Percentiles rank a stretch among this genome's conserved stretches.
Evolutionary conservation across 768 basidiomycete genomes (phyloP).

Genomic region (Xerocomellus amylosporus): DNA sequence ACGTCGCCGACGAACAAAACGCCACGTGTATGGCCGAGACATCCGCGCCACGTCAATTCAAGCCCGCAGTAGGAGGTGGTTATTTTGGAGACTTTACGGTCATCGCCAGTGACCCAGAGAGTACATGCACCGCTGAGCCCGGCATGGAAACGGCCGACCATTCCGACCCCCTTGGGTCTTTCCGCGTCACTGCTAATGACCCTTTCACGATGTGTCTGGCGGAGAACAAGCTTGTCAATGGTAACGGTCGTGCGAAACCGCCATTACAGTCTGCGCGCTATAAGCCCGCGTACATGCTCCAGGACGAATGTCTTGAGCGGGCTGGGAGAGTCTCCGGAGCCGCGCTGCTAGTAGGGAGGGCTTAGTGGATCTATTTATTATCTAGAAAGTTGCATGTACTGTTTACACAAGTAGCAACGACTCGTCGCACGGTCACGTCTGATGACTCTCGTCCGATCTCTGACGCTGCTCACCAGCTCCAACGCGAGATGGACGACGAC

Average conservation of each 20-base stretch:
- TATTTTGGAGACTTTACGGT: slow-evolving; percentile 10
- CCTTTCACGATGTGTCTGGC: slow-evolving; percentile 18
- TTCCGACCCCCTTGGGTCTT: slow-evolving; percentile 2
- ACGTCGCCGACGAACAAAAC: slow-evolving; percentile 21
- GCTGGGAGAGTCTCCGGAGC: slow-evolving; percentile 51
- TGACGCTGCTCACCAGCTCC: slow-evolving; percentile 21
- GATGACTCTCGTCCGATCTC: slow-evolving; percentile 19
- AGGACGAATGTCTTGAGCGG: slow-evolving; percentile 71
- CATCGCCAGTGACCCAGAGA: slow-evolving; percentile 19
- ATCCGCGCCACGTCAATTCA: neutral
- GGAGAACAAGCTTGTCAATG: slow-evolving; percentile 9
- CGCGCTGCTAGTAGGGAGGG: slow-evolving; percentile 7
- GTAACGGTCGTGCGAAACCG: neutral
- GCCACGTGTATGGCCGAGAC: slow-evolving; percentile 18
- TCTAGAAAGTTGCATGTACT: neutral
- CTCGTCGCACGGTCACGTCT: no score
- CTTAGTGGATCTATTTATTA: neutral
- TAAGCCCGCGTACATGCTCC: slow-evolving; percentile 77
- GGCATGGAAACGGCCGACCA: neutral
- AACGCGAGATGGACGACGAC: slow-evolving; percentile 49
- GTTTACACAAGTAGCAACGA: no score
- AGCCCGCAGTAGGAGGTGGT: neutral
- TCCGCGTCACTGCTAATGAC: slow-evolving; percentile 21
- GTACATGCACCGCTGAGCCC: slow-evolving; percentile 18
- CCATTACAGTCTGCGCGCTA: slow-evolving; percentile 39